A percentile compares a stretch with the other conserved stretches of the same genome.
phyloP scores from a whole-genome alignment of 179 eudicot genomes.

The Carnegiea gigantea region DNA sequence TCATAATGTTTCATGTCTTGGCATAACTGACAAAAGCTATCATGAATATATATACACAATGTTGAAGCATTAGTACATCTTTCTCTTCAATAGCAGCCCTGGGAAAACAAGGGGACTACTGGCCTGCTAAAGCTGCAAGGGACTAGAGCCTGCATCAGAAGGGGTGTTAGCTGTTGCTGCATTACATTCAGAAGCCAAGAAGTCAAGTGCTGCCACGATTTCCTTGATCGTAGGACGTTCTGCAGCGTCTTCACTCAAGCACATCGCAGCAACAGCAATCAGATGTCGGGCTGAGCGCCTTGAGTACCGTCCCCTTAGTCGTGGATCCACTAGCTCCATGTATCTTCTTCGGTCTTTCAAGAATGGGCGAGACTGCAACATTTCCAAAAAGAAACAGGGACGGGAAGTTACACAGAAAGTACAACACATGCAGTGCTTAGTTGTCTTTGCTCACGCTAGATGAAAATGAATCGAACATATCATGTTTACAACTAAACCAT shows the following conservation, averaged over 20 bases:
- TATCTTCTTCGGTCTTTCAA: slow-evolving; percentile 8
- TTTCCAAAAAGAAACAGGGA: not conserved
- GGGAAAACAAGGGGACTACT: not conserved
- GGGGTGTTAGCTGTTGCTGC: not conserved
- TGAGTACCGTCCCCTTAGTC: slow-evolving; percentile 2
- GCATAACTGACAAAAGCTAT: not conserved
- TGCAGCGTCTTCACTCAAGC: not conserved
- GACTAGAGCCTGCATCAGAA: not conserved
- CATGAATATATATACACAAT: not conserved
- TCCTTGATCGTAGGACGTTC: not conserved
- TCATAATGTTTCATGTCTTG: not conserved
- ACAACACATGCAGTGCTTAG: too few species aligned
- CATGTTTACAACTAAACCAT: too few species aligned
- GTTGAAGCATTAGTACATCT: not conserved
- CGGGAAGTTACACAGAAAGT: not conserved
- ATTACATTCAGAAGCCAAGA: not conserved
- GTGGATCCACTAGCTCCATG: slow-evolving; percentile 4
- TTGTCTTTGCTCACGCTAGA: too few species aligned
- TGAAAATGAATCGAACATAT: too few species aligned
- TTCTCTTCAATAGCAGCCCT: not conserved
- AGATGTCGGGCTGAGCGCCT: slow-evolving; percentile 2
- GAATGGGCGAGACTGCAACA: slow-evolving; percentile 2
- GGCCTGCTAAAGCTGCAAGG: not conserved
- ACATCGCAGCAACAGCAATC: not conserved
- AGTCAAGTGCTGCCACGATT: slow-evolving; percentile 1